Base-by-base conservation (phyloP, 2,329 filamentous ascomycete species). In the Aspergillus fumigatiaffinis region DNA sequence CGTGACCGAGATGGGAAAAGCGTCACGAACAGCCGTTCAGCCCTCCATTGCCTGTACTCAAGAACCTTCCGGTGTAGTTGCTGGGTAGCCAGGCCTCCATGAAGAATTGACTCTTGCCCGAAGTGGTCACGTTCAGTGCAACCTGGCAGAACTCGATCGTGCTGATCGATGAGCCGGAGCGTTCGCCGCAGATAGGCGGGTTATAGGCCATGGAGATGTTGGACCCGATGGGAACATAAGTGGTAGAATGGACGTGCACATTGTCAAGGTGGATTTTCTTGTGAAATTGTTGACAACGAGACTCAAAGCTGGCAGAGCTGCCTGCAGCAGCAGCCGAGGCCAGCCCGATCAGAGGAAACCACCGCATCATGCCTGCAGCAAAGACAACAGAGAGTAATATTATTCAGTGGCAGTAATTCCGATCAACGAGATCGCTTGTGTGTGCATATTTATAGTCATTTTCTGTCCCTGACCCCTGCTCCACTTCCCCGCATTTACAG, bases 31-130 rank as follows among this genome's bases (percentile, higher is more conserved):
- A 38, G 9, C 71, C 74, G 51, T 63, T 76, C 80, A 82, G 9
- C 79, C 80, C 80, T 0, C 79, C 79, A 52, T 82, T 82, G 0
- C 80, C 80, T 0, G 78, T 80, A 21, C 75, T 77, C 47, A 82
- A 51, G 49, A 80, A 80, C 3, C 77, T 74, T 0, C 73, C 78
- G 1, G 71, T 76, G 68, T 80, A 82, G 10, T 75, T 66, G 6
- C 70, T 69, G 0, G 80, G 80, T n/a, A 81, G 64, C 79, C 79
- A 82, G 1, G 77, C 67, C 60, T 82, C 80, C 21, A 79, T 66
- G 4, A 69, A 75, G 32, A 84, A 77, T 35, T 77, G 74, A 12
- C 79, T 79, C 28, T 68, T 71, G 25, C 72, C 69, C 3, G 76
- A 77, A 0, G 77, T 80, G 4, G 68, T 61, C 14, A 80, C 73